Evolutionary conservation across 2,329 filamentous ascomycete genomes (phyloP), one percentile per base, ranked within the genome.

Genomic region (Aspergillus pseudoviridinutans): DNA sequence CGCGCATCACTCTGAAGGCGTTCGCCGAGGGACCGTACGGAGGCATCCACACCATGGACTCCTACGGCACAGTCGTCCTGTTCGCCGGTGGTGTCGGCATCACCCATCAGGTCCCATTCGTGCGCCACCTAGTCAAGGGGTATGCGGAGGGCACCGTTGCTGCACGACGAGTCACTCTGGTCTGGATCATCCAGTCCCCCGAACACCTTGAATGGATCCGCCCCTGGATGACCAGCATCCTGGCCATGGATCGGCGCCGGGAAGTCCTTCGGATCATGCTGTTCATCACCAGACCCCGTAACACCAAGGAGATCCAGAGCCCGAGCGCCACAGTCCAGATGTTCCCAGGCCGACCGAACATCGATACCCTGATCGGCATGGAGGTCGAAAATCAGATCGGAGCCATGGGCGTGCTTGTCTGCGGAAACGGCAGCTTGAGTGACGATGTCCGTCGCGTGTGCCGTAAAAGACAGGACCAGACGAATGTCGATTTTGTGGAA

Each of bases 31-130:
- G 94, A 0, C 93, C 94, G 0, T 97, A 97, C 71, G 88, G 86
- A 4, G 88, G 87, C 46, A 88, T 91, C 70, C 89, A 96, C 75
- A 87, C 86, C 59, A 87, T 97, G 62, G 87, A 92, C 74, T 97
- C 92, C 7, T 97, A 97, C 74, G 93, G 94, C 42, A 94, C 95
- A 47, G 87, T 88, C 49, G 84, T 99, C 61, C 87, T 99, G 56
- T 92, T 97, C 70, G 92, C 93, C 12, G 92, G 92, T 56, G 91
- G 93, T 57, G 92, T 94, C 4, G 94, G 94, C 61, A 97, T 99
- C 76, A 96, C 93, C 1, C 93, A 97, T 73, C 92, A 96, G 72
- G 85, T 97, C 29, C 90, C 92, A 35, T 96, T 95, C 73, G 83
- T 97, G 8, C 87, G 87, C 55, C 88, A 94, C 53, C 79, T 93